A percentile compares a stretch with the other conserved stretches of the same genome.
Conservation (phyloP, 2,329 filamentous ascomycete species). For the Tolypocladium inflatum region DNA sequence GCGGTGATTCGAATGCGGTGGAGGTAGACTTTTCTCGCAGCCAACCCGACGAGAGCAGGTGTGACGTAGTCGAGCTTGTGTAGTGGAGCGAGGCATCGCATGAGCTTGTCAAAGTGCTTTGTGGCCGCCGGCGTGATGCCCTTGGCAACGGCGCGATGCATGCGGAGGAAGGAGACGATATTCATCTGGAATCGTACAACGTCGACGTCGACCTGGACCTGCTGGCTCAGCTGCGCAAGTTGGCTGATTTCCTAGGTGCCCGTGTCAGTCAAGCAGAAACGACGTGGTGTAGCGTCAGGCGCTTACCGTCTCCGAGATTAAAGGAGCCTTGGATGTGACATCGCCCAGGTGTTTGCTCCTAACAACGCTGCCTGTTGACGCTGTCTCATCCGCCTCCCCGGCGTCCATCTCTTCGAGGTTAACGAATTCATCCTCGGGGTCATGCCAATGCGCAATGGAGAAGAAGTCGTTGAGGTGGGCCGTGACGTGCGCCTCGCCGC, state of each 20-base stretch:
- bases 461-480: constrained; percentile 70
- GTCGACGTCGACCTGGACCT: constrained; percentile 62
- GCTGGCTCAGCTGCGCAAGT: constrained; percentile 47
- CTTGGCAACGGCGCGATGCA: constrained; percentile 74
- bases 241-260: constrained; percentile 42
- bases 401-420: constrained; percentile 57
- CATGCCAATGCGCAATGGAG: constrained; percentile 81
- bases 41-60: constrained; percentile 73
- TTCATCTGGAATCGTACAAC: constrained; percentile 80
- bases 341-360: constrained; percentile 17
- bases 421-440: constrained; percentile 59
- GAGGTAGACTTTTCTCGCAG: constrained; percentile 76
- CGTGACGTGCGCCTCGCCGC: constrained; percentile 39
- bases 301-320: constrained; percentile 35
- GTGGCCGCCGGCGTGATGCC: constrained; percentile 74
- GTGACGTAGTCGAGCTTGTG: constrained; percentile 75
- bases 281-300: not conserved
- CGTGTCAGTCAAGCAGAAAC: constrained; percentile 6
- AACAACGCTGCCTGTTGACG: constrained; percentile 36
- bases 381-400: constrained; percentile 18
- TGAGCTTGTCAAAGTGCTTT: constrained; percentile 61
- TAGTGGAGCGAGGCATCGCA: constrained; percentile 67
- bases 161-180: constrained; percentile 74
- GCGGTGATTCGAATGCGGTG: constrained; percentile 68
- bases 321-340: constrained; percentile 13